These are phyloP conservation scores for Neurospora sp. DNA, from an alignment of 495 filamentous ascomycete genomes.

Conservation along the genomic window DNA sequence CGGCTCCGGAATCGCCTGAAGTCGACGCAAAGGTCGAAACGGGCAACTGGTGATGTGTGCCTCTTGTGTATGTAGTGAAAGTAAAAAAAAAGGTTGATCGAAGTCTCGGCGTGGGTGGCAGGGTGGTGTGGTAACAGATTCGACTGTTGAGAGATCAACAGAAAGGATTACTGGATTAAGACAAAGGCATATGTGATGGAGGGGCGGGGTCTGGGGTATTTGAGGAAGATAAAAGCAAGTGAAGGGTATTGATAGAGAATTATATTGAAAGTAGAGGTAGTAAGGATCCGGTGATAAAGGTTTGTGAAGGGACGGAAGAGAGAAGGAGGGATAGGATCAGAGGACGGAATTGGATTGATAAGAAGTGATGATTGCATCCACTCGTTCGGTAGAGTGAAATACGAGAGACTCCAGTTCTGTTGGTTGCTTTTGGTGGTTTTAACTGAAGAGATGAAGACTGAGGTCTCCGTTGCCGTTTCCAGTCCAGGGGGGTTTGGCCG, in stretches of 20 bases:
- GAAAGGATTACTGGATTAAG: neutral
- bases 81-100: neutral
- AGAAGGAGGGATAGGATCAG: neutral
- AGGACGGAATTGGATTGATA: neutral
- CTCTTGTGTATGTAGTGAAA: neutral
- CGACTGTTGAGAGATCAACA: neutral
- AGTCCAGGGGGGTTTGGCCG: neutral
- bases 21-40: neutral
- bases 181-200: neutral
- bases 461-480: neutral
- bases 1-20: neutral
- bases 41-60: neutral
- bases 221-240: neutral
- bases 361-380: neutral
- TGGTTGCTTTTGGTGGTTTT: neutral
- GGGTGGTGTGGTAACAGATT: neutral
- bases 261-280: neutral
- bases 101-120: neutral
- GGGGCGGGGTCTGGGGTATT: neutral
- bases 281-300: neutral
- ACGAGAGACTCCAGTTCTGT: neutral
- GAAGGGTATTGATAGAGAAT: neutral
- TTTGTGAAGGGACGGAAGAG: neutral
- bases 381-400: neutral
- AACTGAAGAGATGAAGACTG: neutral